These are phyloP conservation scores for Mycosarcoma mackinlayi DNA, from an alignment of 1,284 basidiomycete genomes.

Conservation along the genomic window DNA sequence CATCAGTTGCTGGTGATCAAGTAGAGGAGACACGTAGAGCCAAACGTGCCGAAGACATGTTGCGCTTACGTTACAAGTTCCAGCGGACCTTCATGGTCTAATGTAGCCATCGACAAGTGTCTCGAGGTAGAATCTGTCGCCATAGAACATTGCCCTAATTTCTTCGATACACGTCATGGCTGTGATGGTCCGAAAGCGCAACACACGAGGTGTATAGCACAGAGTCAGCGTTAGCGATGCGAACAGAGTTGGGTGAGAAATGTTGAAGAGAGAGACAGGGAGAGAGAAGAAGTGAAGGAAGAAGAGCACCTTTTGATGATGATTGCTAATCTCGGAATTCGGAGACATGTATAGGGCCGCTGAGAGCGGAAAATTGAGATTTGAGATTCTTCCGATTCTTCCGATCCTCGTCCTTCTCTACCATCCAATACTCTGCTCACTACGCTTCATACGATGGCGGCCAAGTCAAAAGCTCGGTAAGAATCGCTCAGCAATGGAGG, in stretches of 20 bases:
- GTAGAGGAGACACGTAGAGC: slow-evolving; percentile 3
- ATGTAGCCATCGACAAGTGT: neutral
- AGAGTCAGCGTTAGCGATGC: too few relatives aligned
- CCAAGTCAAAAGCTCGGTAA: slow-evolving; percentile 64
- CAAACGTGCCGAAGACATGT: slow-evolving; percentile 17
- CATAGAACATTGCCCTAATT: too few relatives aligned
- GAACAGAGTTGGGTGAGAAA: too few relatives aligned
- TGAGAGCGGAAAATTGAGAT: slow-evolving; percentile 13
- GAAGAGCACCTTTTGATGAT: too few relatives aligned
- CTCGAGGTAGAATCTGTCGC: neutral
- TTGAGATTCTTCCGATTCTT: slow-evolving; percentile 3
- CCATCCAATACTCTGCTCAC: neutral
- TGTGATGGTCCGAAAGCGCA: too few relatives aligned
- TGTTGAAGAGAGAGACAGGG: too few relatives aligned
- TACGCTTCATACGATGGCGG: slow-evolving; percentile 51
- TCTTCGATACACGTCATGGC: too few relatives aligned
- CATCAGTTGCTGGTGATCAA: neutral
- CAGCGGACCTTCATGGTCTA: slow-evolving; percentile 26
- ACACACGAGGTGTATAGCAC: too few relatives aligned
- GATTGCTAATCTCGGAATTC: too few relatives aligned
- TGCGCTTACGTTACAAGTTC: slow-evolving; percentile 26
- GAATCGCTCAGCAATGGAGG: neutral
- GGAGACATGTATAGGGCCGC: neutral
- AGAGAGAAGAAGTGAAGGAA: too few relatives aligned
- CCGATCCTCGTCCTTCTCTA: neutral